These are phyloP conservation scores for Saksenaea oblongispora DNA, from an alignment of 371 early-diverging fungal genomes.

Conservation along the genomic window DNA sequence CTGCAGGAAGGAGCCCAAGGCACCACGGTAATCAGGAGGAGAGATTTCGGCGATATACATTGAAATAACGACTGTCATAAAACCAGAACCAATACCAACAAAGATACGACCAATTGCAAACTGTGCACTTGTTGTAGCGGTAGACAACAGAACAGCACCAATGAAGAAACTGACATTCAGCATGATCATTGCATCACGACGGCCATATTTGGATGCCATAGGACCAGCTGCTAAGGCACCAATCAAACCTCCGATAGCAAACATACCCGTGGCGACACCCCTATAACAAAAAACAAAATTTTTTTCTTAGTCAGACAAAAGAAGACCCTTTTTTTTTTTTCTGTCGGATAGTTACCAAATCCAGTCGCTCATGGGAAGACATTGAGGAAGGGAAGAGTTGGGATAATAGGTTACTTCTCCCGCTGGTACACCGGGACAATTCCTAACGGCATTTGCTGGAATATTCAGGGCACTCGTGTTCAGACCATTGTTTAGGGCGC, in stretches of 20 bases:
- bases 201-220: constrained; percentile 53
- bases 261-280: constrained; percentile 56
- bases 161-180: constrained; percentile 58
- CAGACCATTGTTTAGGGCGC: constrained; percentile 26
- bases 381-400: constrained; percentile 17
- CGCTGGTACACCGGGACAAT: constrained; percentile 16
- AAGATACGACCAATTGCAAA: constrained; percentile 73
- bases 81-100: constrained; percentile 77
- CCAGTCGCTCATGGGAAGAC: constrained; percentile 21
- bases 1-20: constrained; percentile 64
- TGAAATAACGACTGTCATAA: constrained; percentile 69
- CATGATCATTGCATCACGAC: constrained; percentile 53
- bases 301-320: not conserved
- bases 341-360: constrained; percentile 24
- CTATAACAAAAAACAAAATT: not conserved
- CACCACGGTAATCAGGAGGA: constrained; percentile 61
- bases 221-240: constrained; percentile 63
- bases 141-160: constrained; percentile 56
- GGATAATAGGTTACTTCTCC: constrained; percentile 11
- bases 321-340: not conserved
- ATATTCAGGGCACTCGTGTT: constrained; percentile 23
- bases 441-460: constrained; percentile 14
- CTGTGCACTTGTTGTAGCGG: constrained; percentile 48
- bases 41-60: constrained; percentile 78
- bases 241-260: constrained; percentile 63